Percentiles rank a stretch among this genome's conserved stretches.
Conservation (phyloP, 768 basidiomycete species). For the Daedaleopsis sinensis region DNA sequence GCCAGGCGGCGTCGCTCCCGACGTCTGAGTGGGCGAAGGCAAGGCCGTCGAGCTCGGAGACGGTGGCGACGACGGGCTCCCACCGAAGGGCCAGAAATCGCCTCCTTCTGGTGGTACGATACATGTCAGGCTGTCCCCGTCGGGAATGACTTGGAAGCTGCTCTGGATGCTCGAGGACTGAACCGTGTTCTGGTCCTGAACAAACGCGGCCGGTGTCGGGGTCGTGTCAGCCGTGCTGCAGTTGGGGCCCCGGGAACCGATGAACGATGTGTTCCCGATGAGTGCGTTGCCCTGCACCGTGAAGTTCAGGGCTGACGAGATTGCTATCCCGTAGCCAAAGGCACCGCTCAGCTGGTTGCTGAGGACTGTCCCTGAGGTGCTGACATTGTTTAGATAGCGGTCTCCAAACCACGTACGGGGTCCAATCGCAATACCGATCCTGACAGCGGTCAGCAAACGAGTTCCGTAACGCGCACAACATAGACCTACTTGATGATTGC, state of each 20-base stretch:
- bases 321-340: constrained; percentile 74
- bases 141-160: constrained; percentile 52
- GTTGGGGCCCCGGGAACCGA: constrained; percentile 68
- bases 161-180: constrained; percentile 48
- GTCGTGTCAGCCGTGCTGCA: constrained; percentile 53
- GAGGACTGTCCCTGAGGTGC: constrained; percentile 53
- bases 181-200: constrained; percentile 51
- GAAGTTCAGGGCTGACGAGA: constrained; percentile 66
- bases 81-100: constrained; percentile 73
- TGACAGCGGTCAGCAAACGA: constrained; percentile 29
- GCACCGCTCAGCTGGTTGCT: constrained; percentile 66
- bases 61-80: constrained; percentile 40
- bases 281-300: constrained; percentile 64
- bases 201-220: constrained; percentile 61
- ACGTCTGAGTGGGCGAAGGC: constrained; percentile 22
- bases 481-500: constrained; percentile 69
- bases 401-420: constrained; percentile 77
- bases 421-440: constrained; percentile 82
- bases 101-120: constrained; percentile 69
- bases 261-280: constrained; percentile 73
- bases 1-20: constrained; percentile 17
- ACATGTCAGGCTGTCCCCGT: constrained; percentile 65
- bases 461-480: background rate
- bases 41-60: constrained; percentile 4
- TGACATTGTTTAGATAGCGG: constrained; percentile 56